Conservation (phyloP, 1,284 basidiomycete species). For the Trichosporon sp. region DNA sequence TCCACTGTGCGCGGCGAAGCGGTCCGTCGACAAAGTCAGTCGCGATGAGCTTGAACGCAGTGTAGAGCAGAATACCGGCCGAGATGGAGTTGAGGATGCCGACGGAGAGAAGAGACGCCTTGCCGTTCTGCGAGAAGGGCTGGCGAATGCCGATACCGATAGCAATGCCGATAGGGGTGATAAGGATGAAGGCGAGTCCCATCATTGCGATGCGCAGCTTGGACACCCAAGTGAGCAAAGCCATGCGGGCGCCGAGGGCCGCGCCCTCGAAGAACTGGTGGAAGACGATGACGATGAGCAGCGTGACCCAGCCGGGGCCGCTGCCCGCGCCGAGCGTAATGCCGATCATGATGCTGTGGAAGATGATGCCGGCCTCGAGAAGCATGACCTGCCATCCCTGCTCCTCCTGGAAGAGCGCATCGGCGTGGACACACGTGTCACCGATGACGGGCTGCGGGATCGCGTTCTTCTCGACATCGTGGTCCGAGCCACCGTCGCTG, state of each 20-base stretch:
- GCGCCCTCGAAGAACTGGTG: constrained; percentile 25
- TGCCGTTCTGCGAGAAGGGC: constrained; percentile 35
- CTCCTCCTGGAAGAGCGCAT: constrained; percentile 11
- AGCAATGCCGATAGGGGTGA: constrained; percentile 31
- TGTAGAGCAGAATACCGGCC: constrained; percentile 26
- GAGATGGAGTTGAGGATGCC: constrained; percentile 37
- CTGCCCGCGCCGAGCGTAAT: constrained; percentile 26
- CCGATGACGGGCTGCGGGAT: background rate
- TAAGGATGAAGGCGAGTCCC: constrained; percentile 26
- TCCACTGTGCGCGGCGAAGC: constrained; percentile 15
- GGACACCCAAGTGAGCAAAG: constrained; percentile 23
- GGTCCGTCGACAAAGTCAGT: constrained; percentile 29
- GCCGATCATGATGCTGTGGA: constrained; percentile 32
- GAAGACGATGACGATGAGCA: constrained; percentile 32
- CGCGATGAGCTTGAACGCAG: constrained; percentile 33
- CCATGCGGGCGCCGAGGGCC: constrained; percentile 31
- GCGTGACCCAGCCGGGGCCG: constrained; percentile 26
- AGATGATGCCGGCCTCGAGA: constrained; percentile 49
- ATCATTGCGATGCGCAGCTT: constrained; percentile 18
- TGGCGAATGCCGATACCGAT: constrained; percentile 36
- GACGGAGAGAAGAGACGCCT: constrained; percentile 30
- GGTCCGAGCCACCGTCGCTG: background rate
- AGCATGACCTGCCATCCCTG: constrained; percentile 21
- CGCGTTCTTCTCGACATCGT: background rate
- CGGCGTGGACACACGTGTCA: constrained; percentile 10